Evolutionary conservation across 225 moss, liverwort and hornwort genomes (phyloP), one percentile per base, ranked within the genome.

Genomic region (Bryoerythrophyllum caledonicum): DNA sequence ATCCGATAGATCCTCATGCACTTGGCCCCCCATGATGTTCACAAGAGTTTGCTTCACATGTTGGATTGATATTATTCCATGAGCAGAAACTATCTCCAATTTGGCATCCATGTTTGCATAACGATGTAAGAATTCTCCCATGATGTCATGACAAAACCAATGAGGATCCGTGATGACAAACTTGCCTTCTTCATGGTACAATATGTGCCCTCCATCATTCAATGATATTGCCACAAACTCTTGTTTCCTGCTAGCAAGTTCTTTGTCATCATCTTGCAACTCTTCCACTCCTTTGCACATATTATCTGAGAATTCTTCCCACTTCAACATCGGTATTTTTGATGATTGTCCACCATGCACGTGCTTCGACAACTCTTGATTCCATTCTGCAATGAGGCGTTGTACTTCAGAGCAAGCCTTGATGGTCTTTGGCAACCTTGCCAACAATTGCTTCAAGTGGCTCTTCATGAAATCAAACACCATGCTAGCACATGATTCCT

Each of bases 91-190:
- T 26, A 57, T 74, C 16, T 57, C 70, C 14, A 80, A 70, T 3
- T 30, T 0, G 1, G 0, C 0, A 20, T 32, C 26, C 0, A 3
- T 0, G 0, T 2, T 44, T 3, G 68, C 14, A 34, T 26, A 74
- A 11, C 2, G 14, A 10, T 68, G 6, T 3, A 80, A 46, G 0
- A 80, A 70, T 2, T 74, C 0, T 9, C 69, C 69, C 1, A 80
- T 63, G 5, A 80, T 74, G 4, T 69, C 10, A 1, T 80, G 80
- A 6, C 63, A 80, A 46, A 80, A 74, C 63, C 74, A 80, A 56
- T 80, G 80, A 8, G 69, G 69, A 1, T 80, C 34, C 0, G 62
- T 80, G 2, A 80, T 63, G 4, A 74, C 12, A 10, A 61, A 38
- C 0, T 19, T 19, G 0, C 7, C 3, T 21, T 67, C 51, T 1